Evolutionary conservation across 2,329 filamentous ascomycete genomes (phyloP).

Genomic region (Blastomyces percursus): DNA sequence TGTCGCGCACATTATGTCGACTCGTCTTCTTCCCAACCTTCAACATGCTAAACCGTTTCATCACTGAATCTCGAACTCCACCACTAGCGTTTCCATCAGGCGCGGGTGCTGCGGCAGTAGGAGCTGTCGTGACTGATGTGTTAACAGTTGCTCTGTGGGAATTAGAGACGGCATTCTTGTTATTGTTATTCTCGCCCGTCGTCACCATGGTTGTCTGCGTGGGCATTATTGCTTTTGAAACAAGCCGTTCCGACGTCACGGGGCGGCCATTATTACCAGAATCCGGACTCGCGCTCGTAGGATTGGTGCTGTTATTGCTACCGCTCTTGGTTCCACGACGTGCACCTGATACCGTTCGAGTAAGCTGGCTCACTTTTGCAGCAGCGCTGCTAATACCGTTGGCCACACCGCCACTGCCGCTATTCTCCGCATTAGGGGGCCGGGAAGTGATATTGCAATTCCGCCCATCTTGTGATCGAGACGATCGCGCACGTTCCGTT

Average conservation of each 20-base stretch:
- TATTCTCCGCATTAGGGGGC: not conserved
- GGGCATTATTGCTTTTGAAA: not conserved
- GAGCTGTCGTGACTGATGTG: not conserved
- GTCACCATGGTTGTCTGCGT: not conserved
- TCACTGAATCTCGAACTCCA: slow-evolving; percentile 50
- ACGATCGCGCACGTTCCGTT: slow-evolving; percentile 11
- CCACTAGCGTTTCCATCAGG: slow-evolving; percentile 1
- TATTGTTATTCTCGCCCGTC: not conserved
- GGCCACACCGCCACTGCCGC: not conserved
- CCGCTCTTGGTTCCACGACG: not conserved
- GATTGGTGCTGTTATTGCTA: not conserved
- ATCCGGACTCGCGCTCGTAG: not conserved
- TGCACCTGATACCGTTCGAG: not conserved
- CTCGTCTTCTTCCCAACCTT: slow-evolving; percentile 61
- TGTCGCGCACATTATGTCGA: slow-evolving; percentile 39
- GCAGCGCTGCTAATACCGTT: not conserved
- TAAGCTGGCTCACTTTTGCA: slow-evolving; percentile 1
- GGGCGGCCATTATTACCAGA: not conserved
- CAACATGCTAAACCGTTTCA: slow-evolving; percentile 67
- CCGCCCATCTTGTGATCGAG: not conserved
- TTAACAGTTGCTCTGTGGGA: not conserved
- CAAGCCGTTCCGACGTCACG: slow-evolving; percentile 2
- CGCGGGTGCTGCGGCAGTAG: not conserved
- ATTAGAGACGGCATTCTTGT: not conserved
- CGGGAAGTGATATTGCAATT: not conserved